These are phyloP conservation scores for Cystobasidium slooffiae DNA, from an alignment of 1,284 basidiomycete genomes.

Conservation along the genomic window DNA sequence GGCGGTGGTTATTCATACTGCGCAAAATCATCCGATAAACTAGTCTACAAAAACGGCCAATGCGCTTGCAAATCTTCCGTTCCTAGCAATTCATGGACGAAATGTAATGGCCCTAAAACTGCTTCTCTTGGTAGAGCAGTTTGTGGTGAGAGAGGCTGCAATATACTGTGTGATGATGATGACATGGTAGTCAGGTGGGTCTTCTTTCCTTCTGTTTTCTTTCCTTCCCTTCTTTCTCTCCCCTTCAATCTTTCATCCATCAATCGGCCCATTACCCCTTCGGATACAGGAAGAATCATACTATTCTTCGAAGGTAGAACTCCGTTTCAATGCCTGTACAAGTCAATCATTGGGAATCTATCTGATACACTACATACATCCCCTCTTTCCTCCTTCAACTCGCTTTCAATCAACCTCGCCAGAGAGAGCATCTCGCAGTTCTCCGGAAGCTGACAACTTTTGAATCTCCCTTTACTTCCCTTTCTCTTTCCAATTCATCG, in stretches of 20 bases:
- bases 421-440: too few species aligned
- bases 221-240: neutral
- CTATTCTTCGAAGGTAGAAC: too few species aligned
- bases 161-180: constrained; percentile 21
- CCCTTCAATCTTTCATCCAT: neutral
- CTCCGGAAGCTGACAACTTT: too few species aligned
- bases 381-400: too few species aligned
- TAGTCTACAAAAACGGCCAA: constrained; percentile 13
- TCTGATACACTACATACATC: too few species aligned
- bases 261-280: neutral
- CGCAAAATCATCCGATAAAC: neutral
- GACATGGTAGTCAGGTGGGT: constrained; percentile 19
- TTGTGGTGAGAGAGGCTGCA: constrained; percentile 16
- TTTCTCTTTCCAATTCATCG: too few species aligned
- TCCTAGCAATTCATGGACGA: neutral
- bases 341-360: too few species aligned
- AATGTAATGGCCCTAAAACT: constrained; percentile 9
- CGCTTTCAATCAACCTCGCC: too few species aligned
- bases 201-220: neutral
- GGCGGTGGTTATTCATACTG: constrained; percentile 6
- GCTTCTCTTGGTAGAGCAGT: constrained; percentile 10
- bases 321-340: too few species aligned
- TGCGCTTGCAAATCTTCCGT: constrained; percentile 1
- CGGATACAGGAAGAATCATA: too few species aligned
- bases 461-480: too few species aligned